Percentiles rank a stretch among this genome's conserved stretches.
These are phyloP conservation scores for Neurospora tetrasperma DNA, from an alignment of 495 filamentous ascomycete genomes.

Conservation along the genomic window DNA sequence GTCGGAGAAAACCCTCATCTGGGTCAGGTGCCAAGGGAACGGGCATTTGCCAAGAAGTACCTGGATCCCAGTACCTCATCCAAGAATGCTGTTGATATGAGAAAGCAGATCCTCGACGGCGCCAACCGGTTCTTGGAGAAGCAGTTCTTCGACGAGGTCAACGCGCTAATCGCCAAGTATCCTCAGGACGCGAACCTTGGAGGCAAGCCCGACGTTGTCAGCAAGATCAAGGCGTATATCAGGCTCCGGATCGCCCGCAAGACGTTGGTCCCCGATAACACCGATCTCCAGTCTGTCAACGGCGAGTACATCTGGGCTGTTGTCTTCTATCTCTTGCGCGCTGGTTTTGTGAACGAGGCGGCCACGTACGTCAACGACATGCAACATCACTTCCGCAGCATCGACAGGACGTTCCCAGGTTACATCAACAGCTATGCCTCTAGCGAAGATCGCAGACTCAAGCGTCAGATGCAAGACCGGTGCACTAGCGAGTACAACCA, in stretches of 20 bases:
- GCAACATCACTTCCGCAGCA: slow-evolving; percentile 64
- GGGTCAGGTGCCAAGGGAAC: slow-evolving; percentile 51
- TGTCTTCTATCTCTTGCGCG: slow-evolving; percentile 83
- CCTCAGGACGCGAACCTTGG: slow-evolving; percentile 83
- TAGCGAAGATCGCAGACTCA: slow-evolving; percentile 60
- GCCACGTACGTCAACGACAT: slow-evolving; percentile 76
- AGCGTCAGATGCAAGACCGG: slow-evolving; percentile 65
- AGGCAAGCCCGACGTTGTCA: slow-evolving; percentile 73
- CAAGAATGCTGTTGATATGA: slow-evolving; percentile 45
- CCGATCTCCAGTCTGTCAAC: slow-evolving; percentile 60
- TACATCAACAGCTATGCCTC: slow-evolving; percentile 74
- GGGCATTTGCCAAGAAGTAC: slow-evolving; percentile 66
- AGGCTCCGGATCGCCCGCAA: slow-evolving; percentile 63
- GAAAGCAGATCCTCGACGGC: slow-evolving; percentile 66
- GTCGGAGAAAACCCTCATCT: slow-evolving; percentile 52
- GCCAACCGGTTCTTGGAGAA: slow-evolving; percentile 68
- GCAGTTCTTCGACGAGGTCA: slow-evolving; percentile 59
- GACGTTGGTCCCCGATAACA: slow-evolving; percentile 67
- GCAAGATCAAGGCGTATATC: slow-evolving; percentile 88
- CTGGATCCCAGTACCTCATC: slow-evolving; percentile 60
- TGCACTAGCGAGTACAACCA: slow-evolving; percentile 86
- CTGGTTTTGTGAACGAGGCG: slow-evolving; percentile 74
- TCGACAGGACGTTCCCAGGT: slow-evolving; percentile 82
- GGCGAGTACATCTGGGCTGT: slow-evolving; percentile 86
- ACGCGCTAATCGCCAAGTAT: slow-evolving; percentile 65